Evolutionary conservation across 768 basidiomycete species (phyloP), one percentile per base, ranked within the genome.

Genomic region (Naganishia randhawae): DNA sequence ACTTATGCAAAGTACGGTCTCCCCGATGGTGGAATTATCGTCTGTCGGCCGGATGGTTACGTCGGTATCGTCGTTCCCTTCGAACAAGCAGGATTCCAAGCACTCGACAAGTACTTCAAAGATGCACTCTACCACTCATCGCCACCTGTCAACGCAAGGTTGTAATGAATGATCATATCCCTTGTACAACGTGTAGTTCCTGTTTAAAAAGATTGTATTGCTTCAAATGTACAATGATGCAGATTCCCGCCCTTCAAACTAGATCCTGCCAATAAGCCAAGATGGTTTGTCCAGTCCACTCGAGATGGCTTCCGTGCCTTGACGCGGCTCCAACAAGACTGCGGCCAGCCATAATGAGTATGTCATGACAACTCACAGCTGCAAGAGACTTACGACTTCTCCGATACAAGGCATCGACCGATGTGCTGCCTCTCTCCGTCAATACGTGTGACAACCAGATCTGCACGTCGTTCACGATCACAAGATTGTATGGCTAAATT

Each of bases 381-480:
- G 13, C 52, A 42, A 29, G 29, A 16, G 33, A 74, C 78, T 77
- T 50, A 79, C 78, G 65, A 48, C 73, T 74, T 67, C 77, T 78
- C 29, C 76, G 68, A 33, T 78, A 77, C 27, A 79, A 63, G 11
- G 75, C 77, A 66, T 79, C 78, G 19, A 79, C 63, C 14, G 76
- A 77, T 0, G 67, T 69, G 66, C 77, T 79, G 8, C 78, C 76
- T 39, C 75, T 63, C 65, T 79, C 78, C 9, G 75, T 70, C 62
- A 79, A 61, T 0, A 76, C 75, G 42, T 72, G 67, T 19, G 64
- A 55, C 33, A 81, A 63, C 69, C 73, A 80, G 7, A 64, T 69
- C 76, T 97, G 93, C 7, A 92, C 88, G 79, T 96, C 94, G 2
- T 88, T 87, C 11, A 99, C 89, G 70, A 88, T 89, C 75, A 91